phyloP scores from a whole-genome alignment of 2,329 filamentous ascomycete species.

The Apiospora pterosperma region DNA sequence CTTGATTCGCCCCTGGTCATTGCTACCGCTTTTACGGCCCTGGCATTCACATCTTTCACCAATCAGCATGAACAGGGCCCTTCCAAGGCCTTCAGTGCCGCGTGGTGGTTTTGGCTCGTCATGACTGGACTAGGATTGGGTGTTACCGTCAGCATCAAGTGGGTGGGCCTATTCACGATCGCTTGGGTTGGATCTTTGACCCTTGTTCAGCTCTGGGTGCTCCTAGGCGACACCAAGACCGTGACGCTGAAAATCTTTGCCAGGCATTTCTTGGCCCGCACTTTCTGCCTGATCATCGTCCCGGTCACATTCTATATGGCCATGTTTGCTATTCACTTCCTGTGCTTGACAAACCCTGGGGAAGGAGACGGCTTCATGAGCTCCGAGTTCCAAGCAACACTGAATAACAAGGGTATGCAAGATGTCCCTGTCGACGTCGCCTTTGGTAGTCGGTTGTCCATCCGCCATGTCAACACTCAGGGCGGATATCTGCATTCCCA shows the following conservation, averaged over 20 bases:
- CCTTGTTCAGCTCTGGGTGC: conserved; percentile 86
- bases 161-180: conserved; percentile 98
- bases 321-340: conserved; percentile 97
- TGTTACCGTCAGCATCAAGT: conserved; percentile 93
- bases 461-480: conserved; percentile 96
- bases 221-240: conserved; percentile 83
- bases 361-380: conserved; percentile 99
- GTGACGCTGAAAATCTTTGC: conserved; percentile 83
- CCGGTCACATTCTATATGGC: conserved; percentile 88
- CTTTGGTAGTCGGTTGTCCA: conserved; percentile 78
- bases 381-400: conserved; percentile 94
- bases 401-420: conserved; percentile 96
- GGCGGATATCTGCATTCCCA: conserved; percentile 98
- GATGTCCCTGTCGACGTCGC: conserved; percentile 90
- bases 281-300: conserved; percentile 88
- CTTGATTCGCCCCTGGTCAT: conserved; percentile 93
- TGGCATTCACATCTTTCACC: conserved; percentile 88
- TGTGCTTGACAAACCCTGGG: conserved; percentile 88
- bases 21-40: conserved; percentile 86
- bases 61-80: conserved; percentile 97
- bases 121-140: conserved; percentile 85
- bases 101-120: conserved; percentile 98
- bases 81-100: conserved; percentile 77
- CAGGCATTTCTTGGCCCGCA: conserved; percentile 90
- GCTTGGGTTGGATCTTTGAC: conserved; percentile 96